Evolutionary conservation across 2,329 filamentous ascomycete species (phyloP).

Genomic region (Coniella vitis): DNA sequence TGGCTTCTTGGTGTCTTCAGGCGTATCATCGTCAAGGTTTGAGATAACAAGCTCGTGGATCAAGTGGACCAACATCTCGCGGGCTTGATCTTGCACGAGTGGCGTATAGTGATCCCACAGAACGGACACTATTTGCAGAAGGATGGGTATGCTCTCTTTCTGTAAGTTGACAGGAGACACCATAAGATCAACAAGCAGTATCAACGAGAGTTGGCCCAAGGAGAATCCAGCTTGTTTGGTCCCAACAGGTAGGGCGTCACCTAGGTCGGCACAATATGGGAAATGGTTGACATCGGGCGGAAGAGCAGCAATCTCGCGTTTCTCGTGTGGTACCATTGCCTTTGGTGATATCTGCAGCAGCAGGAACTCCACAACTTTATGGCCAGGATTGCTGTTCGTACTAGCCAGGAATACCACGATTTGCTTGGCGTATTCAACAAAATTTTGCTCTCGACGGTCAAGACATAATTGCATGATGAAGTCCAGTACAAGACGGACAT

Average conservation of each 20-base stretch:
- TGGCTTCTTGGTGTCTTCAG: conserved; percentile 55
- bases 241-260: conserved; percentile 71
- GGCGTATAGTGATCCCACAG: conserved; percentile 97
- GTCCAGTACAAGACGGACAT: conserved; percentile 88
- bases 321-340: conserved; percentile 93
- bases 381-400: conserved; percentile 63
- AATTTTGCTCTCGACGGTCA: conserved; percentile 93
- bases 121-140: conserved; percentile 86
- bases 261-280: conserved; percentile 84
- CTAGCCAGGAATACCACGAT: conserved; percentile 94
- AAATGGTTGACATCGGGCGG: conserved; percentile 68
- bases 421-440: conserved; percentile 96
- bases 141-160: conserved; percentile 71
- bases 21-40: conserved; percentile 62
- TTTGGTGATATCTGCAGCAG: conserved; percentile 86
- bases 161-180: conserved; percentile 80
- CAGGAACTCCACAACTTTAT: conserved; percentile 90
- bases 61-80: conserved; percentile 95
- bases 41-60: conserved; percentile 92
- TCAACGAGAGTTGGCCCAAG: conserved; percentile 84
- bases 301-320: conserved; percentile 59
- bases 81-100: conserved; percentile 90
- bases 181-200: conserved; percentile 91
- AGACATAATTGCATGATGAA: conserved; percentile 94
- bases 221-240: conserved; percentile 92